phyloP scores from a whole-genome alignment of 2,329 filamentous ascomycete genomes.

The Fusarium floridanum region DNA sequence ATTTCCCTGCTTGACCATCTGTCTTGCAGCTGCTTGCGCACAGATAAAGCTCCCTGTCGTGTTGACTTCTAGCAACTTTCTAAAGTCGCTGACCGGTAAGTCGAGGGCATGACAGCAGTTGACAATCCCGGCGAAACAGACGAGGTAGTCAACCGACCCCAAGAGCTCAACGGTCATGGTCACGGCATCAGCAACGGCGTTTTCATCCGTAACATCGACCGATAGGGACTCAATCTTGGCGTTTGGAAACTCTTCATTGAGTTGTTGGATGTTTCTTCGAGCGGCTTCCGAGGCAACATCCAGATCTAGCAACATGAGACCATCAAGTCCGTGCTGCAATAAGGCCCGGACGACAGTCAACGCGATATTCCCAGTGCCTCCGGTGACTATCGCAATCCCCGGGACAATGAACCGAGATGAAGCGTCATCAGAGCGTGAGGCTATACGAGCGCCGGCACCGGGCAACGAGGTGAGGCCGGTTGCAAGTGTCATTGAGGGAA shows the following conservation, averaged over 20 bases:
- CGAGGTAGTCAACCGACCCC: constrained; percentile 10
- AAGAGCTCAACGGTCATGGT: background rate
- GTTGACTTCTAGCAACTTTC: constrained; percentile 77
- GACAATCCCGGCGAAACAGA: constrained; percentile 64
- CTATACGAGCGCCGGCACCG: background rate
- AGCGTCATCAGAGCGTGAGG: constrained; percentile 9
- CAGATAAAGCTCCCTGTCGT: constrained; percentile 78
- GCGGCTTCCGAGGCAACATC: constrained; percentile 9
- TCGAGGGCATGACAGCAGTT: constrained; percentile 71
- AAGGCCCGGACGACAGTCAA: constrained; percentile 13
- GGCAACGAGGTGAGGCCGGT: constrained; percentile 6
- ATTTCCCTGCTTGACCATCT: constrained; percentile 64
- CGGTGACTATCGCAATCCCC: constrained; percentile 15
- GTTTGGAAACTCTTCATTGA: background rate
- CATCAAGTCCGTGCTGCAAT: constrained; percentile 10
- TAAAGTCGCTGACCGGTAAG: constrained; percentile 70
- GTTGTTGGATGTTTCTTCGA: background rate
- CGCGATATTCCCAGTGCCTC: constrained; percentile 13
- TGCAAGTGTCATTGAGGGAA: constrained; percentile 22
- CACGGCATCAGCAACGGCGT: background rate
- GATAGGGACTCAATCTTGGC: background rate
- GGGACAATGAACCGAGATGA: constrained; percentile 6
- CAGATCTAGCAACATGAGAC: constrained; percentile 19
- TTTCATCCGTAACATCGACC: constrained; percentile 21
- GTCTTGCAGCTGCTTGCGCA: constrained; percentile 71